Conservation (phyloP, 306 rosid species). For the Prunus padus region DNA sequence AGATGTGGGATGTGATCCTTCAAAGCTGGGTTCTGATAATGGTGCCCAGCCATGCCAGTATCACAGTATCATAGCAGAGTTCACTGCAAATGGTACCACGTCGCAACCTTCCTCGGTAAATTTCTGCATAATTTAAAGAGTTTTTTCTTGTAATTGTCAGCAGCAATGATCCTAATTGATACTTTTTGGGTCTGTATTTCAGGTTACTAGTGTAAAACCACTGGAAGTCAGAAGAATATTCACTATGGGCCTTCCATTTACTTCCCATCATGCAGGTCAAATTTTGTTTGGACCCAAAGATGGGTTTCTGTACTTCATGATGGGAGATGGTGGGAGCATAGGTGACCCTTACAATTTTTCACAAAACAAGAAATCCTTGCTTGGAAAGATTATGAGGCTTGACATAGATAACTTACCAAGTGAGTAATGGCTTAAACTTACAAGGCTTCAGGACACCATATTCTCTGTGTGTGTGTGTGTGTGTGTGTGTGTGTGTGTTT, state of each 20-base stretch:
- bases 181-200: neutral
- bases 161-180: neutral
- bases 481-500: too few relatives aligned
- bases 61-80: conserved; percentile 37
- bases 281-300: conserved; percentile 40
- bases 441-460: neutral
- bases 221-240: conserved; percentile 40
- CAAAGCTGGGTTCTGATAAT: conserved; percentile 19
- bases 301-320: conserved; percentile 40
- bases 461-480: neutral
- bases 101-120: conserved; percentile 7
- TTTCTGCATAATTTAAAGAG: neutral
- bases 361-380: conserved; percentile 43
- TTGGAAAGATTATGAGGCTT: conserved; percentile 44
- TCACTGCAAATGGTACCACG: conserved; percentile 27
- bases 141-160: neutral
- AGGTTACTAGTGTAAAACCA: conserved; percentile 23
- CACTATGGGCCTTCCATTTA: conserved; percentile 43
- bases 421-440: conserved; percentile 2
- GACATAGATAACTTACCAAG: conserved; percentile 33
- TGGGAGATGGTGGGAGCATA: conserved; percentile 36
- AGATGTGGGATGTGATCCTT: conserved; percentile 36
- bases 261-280: conserved; percentile 40
- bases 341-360: conserved; percentile 41
- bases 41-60: conserved; percentile 39